A percentile compares a stretch with the other conserved stretches of the same genome.
These are phyloP conservation scores for Erysimum cheiri DNA, from an alignment of 441 rosid genomes.

Conservation along the genomic window DNA sequence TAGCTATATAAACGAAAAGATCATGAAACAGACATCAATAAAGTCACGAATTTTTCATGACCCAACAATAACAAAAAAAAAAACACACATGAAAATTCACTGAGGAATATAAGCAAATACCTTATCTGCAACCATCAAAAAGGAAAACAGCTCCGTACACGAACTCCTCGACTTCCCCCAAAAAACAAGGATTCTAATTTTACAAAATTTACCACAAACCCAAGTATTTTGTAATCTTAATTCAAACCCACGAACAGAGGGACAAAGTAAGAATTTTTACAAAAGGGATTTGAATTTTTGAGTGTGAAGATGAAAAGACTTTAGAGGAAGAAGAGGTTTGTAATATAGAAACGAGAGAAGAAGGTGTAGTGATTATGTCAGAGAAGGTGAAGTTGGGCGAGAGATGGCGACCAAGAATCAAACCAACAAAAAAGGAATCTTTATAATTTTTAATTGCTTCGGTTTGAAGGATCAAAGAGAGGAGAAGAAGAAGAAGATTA, in stretches of 20 bases:
- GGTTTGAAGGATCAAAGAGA: constrained; percentile 53
- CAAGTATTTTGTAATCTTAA: constrained; percentile 25
- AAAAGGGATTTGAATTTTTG: neutral
- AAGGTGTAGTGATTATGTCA: constrained; percentile 52
- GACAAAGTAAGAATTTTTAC: neutral
- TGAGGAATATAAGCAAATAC: constrained; percentile 53
- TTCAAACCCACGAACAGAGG: constrained; percentile 14
- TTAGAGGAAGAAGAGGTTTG: constrained; percentile 9
- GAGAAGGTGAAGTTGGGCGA: constrained; percentile 63
- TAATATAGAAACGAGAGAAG: constrained; percentile 21
- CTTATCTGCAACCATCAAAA: constrained; percentile 43
- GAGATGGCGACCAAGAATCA: constrained; percentile 96
- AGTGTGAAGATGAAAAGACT: too few species aligned
- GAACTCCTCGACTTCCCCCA: constrained; percentile 32
- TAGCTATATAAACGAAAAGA: constrained; percentile 36
- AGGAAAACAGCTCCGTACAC: constrained; percentile 18
- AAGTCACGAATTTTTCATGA: constrained; percentile 43
- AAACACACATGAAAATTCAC: constrained; percentile 48
- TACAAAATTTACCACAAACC: neutral
- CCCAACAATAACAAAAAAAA: constrained; percentile 12
- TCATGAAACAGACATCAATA: constrained; percentile 29
- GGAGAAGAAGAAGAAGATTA: constrained; percentile 29
- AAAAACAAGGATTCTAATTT: neutral
- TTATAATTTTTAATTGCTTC: constrained; percentile 51
- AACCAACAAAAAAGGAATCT: constrained; percentile 45